A percentile compares a stretch with the other conserved stretches of the same genome.
phyloP scores from a whole-genome alignment of 1,139 yeast genomes.

The Arxiozyma heterogenica region DNA sequence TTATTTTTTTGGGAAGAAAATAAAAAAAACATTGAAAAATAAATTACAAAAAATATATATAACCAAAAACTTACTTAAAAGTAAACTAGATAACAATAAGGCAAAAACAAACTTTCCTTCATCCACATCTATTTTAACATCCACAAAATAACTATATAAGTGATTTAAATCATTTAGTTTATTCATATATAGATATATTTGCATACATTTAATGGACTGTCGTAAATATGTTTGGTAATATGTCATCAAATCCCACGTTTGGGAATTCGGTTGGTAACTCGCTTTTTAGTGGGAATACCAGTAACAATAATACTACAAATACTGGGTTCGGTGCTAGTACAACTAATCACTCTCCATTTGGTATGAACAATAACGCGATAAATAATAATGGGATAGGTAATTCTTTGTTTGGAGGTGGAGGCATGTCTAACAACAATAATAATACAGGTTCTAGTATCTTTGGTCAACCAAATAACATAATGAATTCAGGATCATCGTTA shows the following conservation, averaged over 20 bases:
- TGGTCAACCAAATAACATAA: conserved; percentile 21
- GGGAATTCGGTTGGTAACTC: conserved; percentile 15
- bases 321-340: conserved; percentile 12
- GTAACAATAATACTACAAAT: conserved; percentile 14
- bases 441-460: conserved; percentile 21
- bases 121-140: neutral
- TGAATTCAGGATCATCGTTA: conserved; percentile 13
- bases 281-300: conserved; percentile 1
- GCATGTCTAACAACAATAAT: conserved; percentile 5
- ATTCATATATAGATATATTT: neutral
- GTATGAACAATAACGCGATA: conserved; percentile 22
- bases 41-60: neutral
- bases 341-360: conserved; percentile 35
- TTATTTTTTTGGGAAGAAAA: no score
- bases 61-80: no score
- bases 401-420: conserved; percentile 38
- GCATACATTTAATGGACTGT: neutral
- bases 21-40: no score
- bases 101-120: no score
- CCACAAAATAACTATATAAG: neutral
- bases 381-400: conserved; percentile 17
- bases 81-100: neutral
- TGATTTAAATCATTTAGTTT: neutral
- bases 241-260: conserved; percentile 8
- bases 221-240: conserved; percentile 20